Evolutionary conservation across 352 stramenopile species (phyloP), one percentile per base, ranked within the genome.

Genomic region (Peronospora destructor): DNA sequence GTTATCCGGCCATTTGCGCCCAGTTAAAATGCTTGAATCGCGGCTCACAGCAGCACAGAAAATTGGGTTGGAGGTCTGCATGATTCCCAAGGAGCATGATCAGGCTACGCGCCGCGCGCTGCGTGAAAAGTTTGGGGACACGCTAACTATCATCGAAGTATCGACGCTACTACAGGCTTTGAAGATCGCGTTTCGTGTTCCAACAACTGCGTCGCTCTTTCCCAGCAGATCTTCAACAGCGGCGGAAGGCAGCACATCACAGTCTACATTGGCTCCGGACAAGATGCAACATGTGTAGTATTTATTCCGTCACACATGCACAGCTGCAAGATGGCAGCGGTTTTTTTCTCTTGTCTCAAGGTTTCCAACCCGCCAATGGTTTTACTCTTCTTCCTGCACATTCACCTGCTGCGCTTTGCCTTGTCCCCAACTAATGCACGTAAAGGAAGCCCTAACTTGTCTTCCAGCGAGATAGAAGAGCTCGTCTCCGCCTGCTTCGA

Each of bases 21-120:
- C 84, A 2, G 75, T 90, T 1, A 87, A 92, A 44, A 85, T 87
- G 77, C 71, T 94, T 42, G 77, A 90, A 48, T 81, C 78, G 33
- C 76, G 84, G 0, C 60, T 94, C 19, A 73, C 69, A 11, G 84
- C 84, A 5, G 84, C 81, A 8, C 68, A 82, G 19, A 94, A 91
- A 52, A 90, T 92, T 59, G 84, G 84, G 0, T 26, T 94, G 8
- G 64, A 80, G 5, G 54, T 79, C 3, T 89, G 77, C 45, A 69
- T 92, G 37, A 85, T 92, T 42, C 81, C 81, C 8, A 74, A 66
- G 38, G 64, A 79, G 45, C 49, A 72, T 33, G 66, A 74, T 38
- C 53, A 65, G 13, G 61, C 79, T 23, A 76, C 70, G 19, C 60
- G 54, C 9, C 64, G 68, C 11, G 63, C 61, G 6, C 50, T 88